Evolutionary conservation across 768 basidiomycete species (phyloP).

Genomic region (Tricholoma furcatifolium): DNA sequence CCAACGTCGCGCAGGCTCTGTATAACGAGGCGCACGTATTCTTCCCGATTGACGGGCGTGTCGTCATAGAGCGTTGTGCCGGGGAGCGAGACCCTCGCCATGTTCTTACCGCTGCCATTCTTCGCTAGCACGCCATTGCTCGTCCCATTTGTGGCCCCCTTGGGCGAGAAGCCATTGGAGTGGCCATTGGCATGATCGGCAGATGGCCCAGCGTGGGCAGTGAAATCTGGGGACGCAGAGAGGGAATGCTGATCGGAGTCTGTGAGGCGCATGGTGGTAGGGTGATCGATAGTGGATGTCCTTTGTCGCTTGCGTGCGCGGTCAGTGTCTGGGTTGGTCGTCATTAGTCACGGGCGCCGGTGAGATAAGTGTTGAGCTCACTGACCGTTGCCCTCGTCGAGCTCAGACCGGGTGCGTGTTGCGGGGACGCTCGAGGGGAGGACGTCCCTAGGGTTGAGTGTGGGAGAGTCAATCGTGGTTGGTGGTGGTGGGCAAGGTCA

Average conservation of each 20-base stretch:
- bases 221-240: constrained; percentile 42
- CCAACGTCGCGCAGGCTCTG: constrained; percentile 91
- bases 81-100: constrained; percentile 65
- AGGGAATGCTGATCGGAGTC: constrained; percentile 50
- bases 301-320: constrained; percentile 75
- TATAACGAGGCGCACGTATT: constrained; percentile 85
- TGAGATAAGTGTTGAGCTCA: constrained; percentile 17
- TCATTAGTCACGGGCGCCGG: constrained; percentile 15
- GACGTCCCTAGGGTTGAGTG: constrained; percentile 56
- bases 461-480: constrained; percentile 67
- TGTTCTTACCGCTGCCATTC: constrained; percentile 45
- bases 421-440: constrained; percentile 54
- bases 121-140: constrained; percentile 47
- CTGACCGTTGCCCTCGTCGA: constrained; percentile 46
- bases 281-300: constrained; percentile 35
- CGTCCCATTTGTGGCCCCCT: constrained; percentile 14
- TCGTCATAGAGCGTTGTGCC: constrained; percentile 79
- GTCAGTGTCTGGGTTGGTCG: constrained; percentile 18
- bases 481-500: constrained; percentile 11
- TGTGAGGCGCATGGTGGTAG: constrained; percentile 47
- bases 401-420: constrained; percentile 60
- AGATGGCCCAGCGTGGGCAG: constrained; percentile 54
- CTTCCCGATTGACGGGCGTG: constrained; percentile 80
- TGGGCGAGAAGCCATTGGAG: constrained; percentile 39
- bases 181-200: constrained; percentile 44